Percentiles rank a stretch among this genome's conserved stretches.
phyloP scores from a whole-genome alignment of 2,329 filamentous ascomycete species.

The Saccharata proteae region DNA sequence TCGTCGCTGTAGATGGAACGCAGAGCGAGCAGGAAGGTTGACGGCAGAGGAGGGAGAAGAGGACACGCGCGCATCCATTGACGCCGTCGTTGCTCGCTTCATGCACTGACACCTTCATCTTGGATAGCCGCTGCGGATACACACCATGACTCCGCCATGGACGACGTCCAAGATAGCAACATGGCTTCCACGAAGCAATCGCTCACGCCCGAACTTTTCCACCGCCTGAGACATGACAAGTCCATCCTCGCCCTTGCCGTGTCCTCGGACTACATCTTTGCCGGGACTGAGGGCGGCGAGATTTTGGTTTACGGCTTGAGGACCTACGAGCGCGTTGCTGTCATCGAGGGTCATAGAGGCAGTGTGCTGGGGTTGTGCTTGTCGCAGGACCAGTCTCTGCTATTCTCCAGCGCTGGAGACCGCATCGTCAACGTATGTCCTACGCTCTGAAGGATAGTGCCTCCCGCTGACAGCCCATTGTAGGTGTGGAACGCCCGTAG shows the following conservation, averaged over 20 bases:
- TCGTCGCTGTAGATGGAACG: no score
- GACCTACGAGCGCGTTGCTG: constrained; percentile 68
- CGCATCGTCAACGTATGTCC: constrained; percentile 67
- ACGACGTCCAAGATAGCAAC: constrained; percentile 12
- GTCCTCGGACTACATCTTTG: constrained; percentile 71
- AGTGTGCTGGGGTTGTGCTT: constrained; percentile 80
- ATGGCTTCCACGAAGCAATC: constrained; percentile 6
- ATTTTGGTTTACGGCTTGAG: constrained; percentile 83
- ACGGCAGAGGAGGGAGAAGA: background rate
- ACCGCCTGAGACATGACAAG: constrained; percentile 64
- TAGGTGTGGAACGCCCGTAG: constrained; percentile 70
- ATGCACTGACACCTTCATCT: constrained; percentile 17
- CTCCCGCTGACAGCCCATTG: constrained; percentile 2
- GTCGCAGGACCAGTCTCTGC: constrained; percentile 58
- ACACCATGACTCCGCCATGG: constrained; percentile 15
- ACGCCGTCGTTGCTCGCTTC: constrained; percentile 2
- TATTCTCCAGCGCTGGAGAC: constrained; percentile 90
- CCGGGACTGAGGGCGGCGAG: constrained; percentile 85
- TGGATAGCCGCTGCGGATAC: constrained; percentile 13
- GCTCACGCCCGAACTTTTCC: constrained; percentile 49
- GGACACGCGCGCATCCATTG: background rate
- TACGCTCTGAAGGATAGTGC: background rate
- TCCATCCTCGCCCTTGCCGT: constrained; percentile 75
- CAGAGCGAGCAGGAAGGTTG: background rate
- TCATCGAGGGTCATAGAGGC: constrained; percentile 79